Conservation (phyloP, 2,329 filamentous ascomycete species). For the Penicillium digitatum region DNA sequence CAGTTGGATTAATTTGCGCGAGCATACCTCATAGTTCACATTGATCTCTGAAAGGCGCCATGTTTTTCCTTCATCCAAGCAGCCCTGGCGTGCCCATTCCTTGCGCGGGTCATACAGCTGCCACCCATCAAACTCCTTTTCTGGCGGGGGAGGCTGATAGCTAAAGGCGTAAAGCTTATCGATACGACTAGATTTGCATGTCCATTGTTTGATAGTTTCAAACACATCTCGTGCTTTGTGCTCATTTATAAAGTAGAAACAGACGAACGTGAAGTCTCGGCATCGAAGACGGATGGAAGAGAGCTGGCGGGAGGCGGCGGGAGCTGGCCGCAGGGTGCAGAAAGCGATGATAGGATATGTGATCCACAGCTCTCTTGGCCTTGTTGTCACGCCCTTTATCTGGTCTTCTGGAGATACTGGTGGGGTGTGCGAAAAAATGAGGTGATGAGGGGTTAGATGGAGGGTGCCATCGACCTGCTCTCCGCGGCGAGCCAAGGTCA, state of each 20-base stretch:
- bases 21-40: slow-evolving; percentile 65
- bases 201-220: slow-evolving; percentile 75
- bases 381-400: slow-evolving; percentile 41
- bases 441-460: slow-evolving; percentile 60
- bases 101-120: slow-evolving; percentile 76
- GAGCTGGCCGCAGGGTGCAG: slow-evolving; percentile 72
- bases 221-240: slow-evolving; percentile 76
- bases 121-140: slow-evolving; percentile 76
- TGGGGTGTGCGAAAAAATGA: slow-evolving; percentile 60
- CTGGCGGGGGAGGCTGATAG: slow-evolving; percentile 70
- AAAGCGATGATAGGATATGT: slow-evolving; percentile 87
- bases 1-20: neutral
- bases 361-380: slow-evolving; percentile 76
- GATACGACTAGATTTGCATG: slow-evolving; percentile 75
- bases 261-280: slow-evolving; percentile 90
- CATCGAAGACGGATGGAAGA: slow-evolving; percentile 84
- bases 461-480: slow-evolving; percentile 57
- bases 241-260: slow-evolving; percentile 78
- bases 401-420: slow-evolving; percentile 38
- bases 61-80: slow-evolving; percentile 72
- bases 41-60: slow-evolving; percentile 94
- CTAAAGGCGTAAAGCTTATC: slow-evolving; percentile 89
- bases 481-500: slow-evolving; percentile 56
- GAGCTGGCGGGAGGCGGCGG: slow-evolving; percentile 63
- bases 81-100: slow-evolving; percentile 83